These are phyloP conservation scores for Backusella luteola DNA, from an alignment of 192 early-diverging fungal genomes.

Conservation along the genomic window DNA sequence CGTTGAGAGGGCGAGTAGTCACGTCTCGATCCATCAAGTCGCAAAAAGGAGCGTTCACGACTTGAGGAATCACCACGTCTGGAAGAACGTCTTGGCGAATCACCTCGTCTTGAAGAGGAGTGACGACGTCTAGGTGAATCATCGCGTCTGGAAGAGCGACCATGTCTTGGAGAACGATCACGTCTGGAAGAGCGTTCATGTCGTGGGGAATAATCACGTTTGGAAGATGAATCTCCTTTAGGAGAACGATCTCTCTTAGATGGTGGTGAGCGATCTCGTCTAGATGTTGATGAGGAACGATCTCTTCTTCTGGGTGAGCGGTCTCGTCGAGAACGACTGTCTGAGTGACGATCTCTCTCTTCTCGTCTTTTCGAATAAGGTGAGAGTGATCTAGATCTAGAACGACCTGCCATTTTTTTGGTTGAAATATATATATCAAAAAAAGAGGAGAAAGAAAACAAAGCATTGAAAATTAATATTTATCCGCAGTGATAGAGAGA, in stretches of 20 bases:
- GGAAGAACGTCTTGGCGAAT: not conserved
- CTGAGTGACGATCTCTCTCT: not conserved
- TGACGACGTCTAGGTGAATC: not conserved
- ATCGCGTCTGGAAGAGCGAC: not conserved
- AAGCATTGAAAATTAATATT: not conserved
- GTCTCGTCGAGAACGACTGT: not conserved
- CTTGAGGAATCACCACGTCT: not conserved
- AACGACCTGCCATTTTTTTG: not conserved
- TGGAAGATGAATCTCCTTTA: not conserved
- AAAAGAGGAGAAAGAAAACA: not conserved
- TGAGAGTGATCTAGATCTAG: conserved; percentile 15
- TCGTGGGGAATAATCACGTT: not conserved
- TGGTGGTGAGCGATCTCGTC: not conserved
- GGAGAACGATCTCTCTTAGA: not conserved
- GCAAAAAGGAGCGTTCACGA: not conserved
- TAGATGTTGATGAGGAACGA: not conserved
- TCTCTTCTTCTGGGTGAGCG: not conserved
- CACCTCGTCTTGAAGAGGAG: not conserved
- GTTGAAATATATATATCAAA: not conserved
- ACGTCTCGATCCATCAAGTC: not conserved
- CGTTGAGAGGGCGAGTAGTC: not conserved
- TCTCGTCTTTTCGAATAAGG: not conserved
- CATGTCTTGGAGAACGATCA: not conserved
- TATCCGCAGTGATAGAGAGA: not conserved
- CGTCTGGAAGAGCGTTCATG: not conserved